A percentile compares a stretch with the other conserved stretches of the same genome.
These are phyloP conservation scores for Epicoccum nigrum DNA, from an alignment of 2,329 filamentous ascomycete genomes.

Conservation along the genomic window DNA sequence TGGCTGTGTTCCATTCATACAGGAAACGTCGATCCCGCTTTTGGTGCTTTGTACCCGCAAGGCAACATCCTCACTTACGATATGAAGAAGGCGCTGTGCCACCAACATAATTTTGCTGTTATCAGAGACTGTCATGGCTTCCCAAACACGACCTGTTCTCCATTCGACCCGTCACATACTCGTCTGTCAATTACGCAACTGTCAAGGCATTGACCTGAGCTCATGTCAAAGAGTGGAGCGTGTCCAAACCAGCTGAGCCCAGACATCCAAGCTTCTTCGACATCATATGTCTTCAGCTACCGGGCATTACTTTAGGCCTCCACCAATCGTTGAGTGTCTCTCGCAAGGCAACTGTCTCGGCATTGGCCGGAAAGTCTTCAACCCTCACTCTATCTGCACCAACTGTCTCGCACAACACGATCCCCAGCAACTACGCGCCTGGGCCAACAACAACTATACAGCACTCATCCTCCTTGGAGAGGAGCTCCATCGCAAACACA, in stretches of 20 bases:
- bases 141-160: neutral
- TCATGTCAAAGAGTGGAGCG: slow-evolving; percentile 22
- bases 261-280: slow-evolving; percentile 22
- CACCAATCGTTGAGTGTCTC: slow-evolving; percentile 33
- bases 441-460: slow-evolving; percentile 22
- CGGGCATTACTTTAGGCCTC: slow-evolving; percentile 28
- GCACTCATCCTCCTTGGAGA: slow-evolving; percentile 26
- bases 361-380: slow-evolving; percentile 35
- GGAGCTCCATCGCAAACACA: slow-evolving; percentile 28
- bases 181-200: slow-evolving; percentile 6
- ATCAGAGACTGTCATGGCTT: slow-evolving; percentile 1
- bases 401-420: slow-evolving; percentile 35
- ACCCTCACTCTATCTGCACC: slow-evolving; percentile 27
- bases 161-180: neutral
- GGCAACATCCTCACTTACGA: neutral
- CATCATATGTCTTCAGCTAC: slow-evolving; percentile 26
- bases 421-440: slow-evolving; percentile 29
- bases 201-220: slow-evolving; percentile 24
- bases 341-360: slow-evolving; percentile 31
- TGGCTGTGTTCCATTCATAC: slow-evolving; percentile 18
- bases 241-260: slow-evolving; percentile 20
- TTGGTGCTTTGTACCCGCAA: slow-evolving; percentile 7
- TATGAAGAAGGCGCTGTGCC: slow-evolving; percentile 2
- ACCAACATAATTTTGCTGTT: slow-evolving; percentile 1
- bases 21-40: slow-evolving; percentile 17